Conservation (phyloP, 495 filamentous ascomycete genomes). For the Hypoxylon subgilvum region DNA sequence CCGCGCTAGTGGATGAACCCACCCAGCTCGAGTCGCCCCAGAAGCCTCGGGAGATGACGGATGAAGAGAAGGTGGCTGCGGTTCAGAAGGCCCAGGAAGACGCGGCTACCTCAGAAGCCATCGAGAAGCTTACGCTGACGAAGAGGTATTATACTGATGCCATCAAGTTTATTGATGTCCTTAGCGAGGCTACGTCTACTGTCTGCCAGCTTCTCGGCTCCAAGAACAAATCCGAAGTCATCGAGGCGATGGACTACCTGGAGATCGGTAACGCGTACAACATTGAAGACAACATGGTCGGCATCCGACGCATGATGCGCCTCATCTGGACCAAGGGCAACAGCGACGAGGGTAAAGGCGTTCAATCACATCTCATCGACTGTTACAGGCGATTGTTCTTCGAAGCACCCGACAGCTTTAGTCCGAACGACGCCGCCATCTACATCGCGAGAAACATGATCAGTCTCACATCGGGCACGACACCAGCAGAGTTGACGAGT, state of each 20-base stretch:
- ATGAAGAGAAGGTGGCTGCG: conserved; percentile 60
- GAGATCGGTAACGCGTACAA: conserved; percentile 93
- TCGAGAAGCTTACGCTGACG: conserved; percentile 84
- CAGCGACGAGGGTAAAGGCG: conserved; percentile 97
- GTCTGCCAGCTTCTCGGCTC: conserved; percentile 88
- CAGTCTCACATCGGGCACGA: conserved; percentile 92
- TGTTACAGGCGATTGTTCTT: conserved; percentile 97
- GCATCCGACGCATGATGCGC: conserved; percentile 91
- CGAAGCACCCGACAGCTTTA: conserved; percentile 86
- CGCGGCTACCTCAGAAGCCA: conserved; percentile 72
- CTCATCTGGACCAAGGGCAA: conserved; percentile 99
- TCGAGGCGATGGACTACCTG: conserved; percentile 99
- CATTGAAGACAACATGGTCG: conserved; percentile 85
- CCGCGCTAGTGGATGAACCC: conserved; percentile 83
- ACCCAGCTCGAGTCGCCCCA: conserved; percentile 75
- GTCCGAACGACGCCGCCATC: conserved; percentile 87
- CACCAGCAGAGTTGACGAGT: conserved; percentile 91
- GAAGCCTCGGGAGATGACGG: conserved; percentile 60
- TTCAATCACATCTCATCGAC: conserved; percentile 95
- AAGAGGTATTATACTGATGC: conserved; percentile 90
- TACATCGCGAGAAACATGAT: conserved; percentile 99
- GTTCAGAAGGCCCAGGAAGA: conserved; percentile 74
- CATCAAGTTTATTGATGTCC: conserved; percentile 90
- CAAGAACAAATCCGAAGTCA: conserved; percentile 96
- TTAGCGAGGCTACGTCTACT: conserved; percentile 77